These are phyloP conservation scores for Zizania palustris DNA, from an alignment of 202 grass and related monocot species.

Conservation along the genomic window DNA sequence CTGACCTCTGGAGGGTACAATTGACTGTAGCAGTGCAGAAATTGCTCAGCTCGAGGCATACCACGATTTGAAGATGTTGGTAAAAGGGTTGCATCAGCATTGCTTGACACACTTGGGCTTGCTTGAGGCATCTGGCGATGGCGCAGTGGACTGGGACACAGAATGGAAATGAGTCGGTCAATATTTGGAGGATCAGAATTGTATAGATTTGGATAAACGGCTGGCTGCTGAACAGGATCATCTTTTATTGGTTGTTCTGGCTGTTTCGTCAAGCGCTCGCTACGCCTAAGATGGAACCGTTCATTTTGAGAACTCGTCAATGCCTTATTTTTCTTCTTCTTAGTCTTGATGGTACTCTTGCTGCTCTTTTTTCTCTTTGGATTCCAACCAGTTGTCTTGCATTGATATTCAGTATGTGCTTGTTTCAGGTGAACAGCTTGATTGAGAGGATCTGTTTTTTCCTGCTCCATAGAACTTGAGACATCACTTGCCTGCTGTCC, in stretches of 20 bases:
- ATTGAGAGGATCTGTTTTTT: conserved; percentile 15
- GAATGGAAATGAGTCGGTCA: conserved; percentile 35
- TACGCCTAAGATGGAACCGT: conserved; percentile 48
- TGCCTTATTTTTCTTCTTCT: conserved; percentile 41
- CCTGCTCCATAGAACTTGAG: conserved; percentile 24
- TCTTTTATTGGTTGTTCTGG: conserved; percentile 32
- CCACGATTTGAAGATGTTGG: conserved; percentile 22
- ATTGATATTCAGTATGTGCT: conserved; percentile 34
- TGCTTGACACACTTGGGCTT: conserved; percentile 26
- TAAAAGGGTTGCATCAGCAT: conserved; percentile 10
- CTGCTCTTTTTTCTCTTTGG: conserved; percentile 26
- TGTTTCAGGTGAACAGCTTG: conserved; percentile 17
- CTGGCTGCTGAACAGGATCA: conserved; percentile 37
- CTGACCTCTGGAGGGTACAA: conserved; percentile 23
- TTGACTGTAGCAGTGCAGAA: conserved; percentile 22
- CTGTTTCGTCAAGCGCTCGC: conserved; percentile 43
- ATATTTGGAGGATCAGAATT: conserved; percentile 38
- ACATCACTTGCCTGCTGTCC: conserved; percentile 10
- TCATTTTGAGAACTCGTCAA: conserved; percentile 34
- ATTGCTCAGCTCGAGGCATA: conserved; percentile 24
- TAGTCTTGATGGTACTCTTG: conserved; percentile 22
- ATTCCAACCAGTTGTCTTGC: conserved; percentile 34
- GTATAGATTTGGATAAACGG: conserved; percentile 35
- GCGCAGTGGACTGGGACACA: conserved; percentile 31
- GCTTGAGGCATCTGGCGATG: conserved; percentile 32